A percentile compares a stretch with the other conserved stretches of the same genome.
phyloP scores from a whole-genome alignment of 192 early-diverging fungal species.

The Backusella psychrophila region DNA sequence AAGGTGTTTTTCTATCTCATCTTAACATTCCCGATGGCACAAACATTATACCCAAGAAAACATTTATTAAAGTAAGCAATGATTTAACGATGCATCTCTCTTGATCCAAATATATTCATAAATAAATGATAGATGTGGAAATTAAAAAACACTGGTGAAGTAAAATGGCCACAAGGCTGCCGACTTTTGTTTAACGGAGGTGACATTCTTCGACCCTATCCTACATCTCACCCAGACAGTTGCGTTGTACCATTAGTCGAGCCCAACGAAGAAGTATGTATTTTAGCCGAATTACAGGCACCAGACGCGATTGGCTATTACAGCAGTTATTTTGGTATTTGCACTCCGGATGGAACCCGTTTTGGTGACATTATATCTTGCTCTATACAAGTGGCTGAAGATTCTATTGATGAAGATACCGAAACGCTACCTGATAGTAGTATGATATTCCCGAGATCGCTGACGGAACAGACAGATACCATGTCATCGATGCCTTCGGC shows the following conservation, averaged over 20 bases:
- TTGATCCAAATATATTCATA: background rate
- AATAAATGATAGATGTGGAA: conserved; percentile 55
- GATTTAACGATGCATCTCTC: background rate
- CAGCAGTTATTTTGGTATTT: conserved; percentile 62
- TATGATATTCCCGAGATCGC: background rate
- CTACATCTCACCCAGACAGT: conserved; percentile 40
- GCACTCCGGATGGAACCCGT: conserved; percentile 51
- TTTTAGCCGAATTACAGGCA: conserved; percentile 65
- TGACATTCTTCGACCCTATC: conserved; percentile 32
- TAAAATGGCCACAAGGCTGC: conserved; percentile 60
- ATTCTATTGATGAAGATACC: background rate
- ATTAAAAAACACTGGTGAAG: conserved; percentile 56
- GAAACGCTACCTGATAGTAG: background rate
- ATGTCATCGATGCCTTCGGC: background rate
- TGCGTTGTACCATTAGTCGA: conserved; percentile 46
- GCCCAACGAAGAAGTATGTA: conserved; percentile 50
- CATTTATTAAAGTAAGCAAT: conserved; percentile 50
- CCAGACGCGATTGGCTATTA: conserved; percentile 57
- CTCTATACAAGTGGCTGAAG: conserved; percentile 46
- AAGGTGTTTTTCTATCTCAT: conserved; percentile 60
- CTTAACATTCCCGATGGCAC: conserved; percentile 68
- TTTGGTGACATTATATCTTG: conserved; percentile 74
- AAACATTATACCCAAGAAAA: conserved; percentile 45
- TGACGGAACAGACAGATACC: background rate
- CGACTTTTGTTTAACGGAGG: conserved; percentile 56